Conservation (phyloP, 208 protist species). For the Wallacemonas sp. region DNA sequence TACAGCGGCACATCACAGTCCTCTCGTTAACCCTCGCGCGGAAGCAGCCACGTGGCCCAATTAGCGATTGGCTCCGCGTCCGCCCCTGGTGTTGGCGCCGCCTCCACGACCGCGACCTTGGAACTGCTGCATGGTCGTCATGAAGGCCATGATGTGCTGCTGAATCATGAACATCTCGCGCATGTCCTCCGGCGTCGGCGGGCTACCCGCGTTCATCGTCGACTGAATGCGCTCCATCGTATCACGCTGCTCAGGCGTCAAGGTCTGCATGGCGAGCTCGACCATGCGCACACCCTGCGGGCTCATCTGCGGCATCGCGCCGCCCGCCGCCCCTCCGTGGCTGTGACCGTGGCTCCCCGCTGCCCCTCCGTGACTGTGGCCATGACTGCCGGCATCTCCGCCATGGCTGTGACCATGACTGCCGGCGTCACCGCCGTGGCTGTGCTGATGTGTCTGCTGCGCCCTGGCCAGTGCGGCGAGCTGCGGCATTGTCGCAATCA, state of each 20-base stretch:
- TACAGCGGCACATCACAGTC: background rate
- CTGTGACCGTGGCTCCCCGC: constrained; percentile 28
- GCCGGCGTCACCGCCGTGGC: constrained; percentile 2
- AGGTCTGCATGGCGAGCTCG: constrained; percentile 73
- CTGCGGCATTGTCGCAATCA: constrained; percentile 43
- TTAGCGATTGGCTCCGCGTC: background rate
- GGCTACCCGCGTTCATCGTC: constrained; percentile 53
- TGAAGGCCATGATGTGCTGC: constrained; percentile 74
- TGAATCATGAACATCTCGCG: constrained; percentile 74
- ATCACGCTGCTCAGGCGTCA: constrained; percentile 51
- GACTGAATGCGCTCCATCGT: constrained; percentile 63
- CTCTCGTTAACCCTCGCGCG: no score
- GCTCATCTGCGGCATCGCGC: constrained; percentile 14
- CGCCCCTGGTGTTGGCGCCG: background rate
- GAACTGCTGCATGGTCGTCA: constrained; percentile 77
- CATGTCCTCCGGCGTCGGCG: constrained; percentile 61
- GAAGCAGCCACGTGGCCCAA: no score
- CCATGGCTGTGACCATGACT: constrained; percentile 21
- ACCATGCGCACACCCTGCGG: constrained; percentile 54
- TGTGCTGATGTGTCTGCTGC: constrained; percentile 11
- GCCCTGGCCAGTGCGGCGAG: constrained; percentile 23
- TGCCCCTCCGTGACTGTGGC: constrained; percentile 34
- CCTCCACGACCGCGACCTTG: constrained; percentile 13
- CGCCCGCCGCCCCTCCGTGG: constrained; percentile 20
- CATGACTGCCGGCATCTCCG: constrained; percentile 22